These are phyloP conservation scores for Xylaria sp. DNA, from an alignment of 495 filamentous ascomycete genomes.

Conservation along the genomic window DNA sequence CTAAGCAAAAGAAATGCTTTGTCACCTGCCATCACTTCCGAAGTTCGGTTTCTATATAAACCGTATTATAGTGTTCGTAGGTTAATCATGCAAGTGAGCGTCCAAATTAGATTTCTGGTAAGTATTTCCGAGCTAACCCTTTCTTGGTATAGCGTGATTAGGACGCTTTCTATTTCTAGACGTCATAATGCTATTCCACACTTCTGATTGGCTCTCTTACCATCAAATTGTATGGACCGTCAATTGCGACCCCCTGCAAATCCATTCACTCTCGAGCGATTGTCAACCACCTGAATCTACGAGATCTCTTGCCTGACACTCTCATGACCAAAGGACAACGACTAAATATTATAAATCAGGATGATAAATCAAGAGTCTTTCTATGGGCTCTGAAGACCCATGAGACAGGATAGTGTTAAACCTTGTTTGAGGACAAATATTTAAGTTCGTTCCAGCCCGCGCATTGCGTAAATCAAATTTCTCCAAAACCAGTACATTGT, in stretches of 20 bases:
- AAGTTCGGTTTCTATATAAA: neutral
- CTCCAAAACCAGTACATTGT: neutral
- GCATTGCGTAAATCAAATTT: neutral
- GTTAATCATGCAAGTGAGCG: neutral
- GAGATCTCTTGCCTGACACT: neutral
- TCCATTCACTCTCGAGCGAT: neutral
- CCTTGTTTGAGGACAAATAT: neutral
- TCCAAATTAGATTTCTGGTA: neutral
- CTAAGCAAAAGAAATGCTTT: neutral
- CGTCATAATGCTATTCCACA: too few species aligned
- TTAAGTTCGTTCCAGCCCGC: neutral
- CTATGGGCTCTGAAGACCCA: neutral
- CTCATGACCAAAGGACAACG: neutral
- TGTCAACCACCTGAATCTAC: constrained; percentile 3
- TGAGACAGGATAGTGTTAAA: neutral
- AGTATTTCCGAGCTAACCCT: constrained; percentile 7
- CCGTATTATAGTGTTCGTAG: too few species aligned
- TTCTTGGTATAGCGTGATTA: constrained; percentile 2
- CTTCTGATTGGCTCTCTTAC: neutral
- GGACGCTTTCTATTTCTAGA: too few species aligned
- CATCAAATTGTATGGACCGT: too few species aligned
- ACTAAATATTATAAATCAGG: constrained; percentile 1
- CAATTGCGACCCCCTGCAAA: neutral
- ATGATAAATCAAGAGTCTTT: neutral
- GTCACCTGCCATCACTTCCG: neutral